phyloP scores from a whole-genome alignment of 2,329 filamentous ascomycete genomes.

The Fusarium nodosum region DNA sequence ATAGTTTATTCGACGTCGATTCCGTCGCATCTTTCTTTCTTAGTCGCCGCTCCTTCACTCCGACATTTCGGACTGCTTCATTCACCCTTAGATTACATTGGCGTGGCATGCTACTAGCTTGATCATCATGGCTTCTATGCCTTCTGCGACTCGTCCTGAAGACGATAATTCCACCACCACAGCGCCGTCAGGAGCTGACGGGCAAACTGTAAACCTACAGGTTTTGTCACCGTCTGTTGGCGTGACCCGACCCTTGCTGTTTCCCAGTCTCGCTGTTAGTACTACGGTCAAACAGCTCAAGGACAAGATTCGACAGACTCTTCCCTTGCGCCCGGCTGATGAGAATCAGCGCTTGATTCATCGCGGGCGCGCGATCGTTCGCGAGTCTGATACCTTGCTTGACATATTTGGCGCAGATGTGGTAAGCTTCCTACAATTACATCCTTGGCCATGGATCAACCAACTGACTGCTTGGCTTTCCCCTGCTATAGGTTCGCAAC shows the following conservation, averaged over 20 bases:
- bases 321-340: constrained; percentile 65
- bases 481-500: constrained; percentile 56
- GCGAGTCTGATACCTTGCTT: constrained; percentile 68
- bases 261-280: constrained; percentile 62
- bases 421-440: constrained; percentile 52
- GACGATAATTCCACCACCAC: constrained; percentile 27
- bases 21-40: constrained; percentile 7
- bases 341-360: constrained; percentile 72
- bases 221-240: constrained; percentile 71
- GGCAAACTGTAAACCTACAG: constrained; percentile 66
- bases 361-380: constrained; percentile 67
- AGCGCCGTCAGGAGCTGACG: constrained; percentile 46
- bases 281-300: constrained; percentile 71
- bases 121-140: constrained; percentile 58
- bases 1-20: constrained; percentile 16
- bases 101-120: constrained; percentile 49
- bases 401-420: constrained; percentile 69
- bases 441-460: constrained; percentile 15
- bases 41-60: constrained; percentile 19
- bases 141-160: constrained; percentile 49
- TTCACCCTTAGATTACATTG: constrained; percentile 25
- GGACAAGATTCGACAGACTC: constrained; percentile 66
- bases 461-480: constrained; percentile 40
- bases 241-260: constrained; percentile 64
- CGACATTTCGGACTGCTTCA: constrained; percentile 22